Percentiles rank a stretch among this genome's conserved stretches.
Evolutionary conservation across 2,329 filamentous ascomycete genomes (phyloP).

Genomic region (Zasmidium citrigriseum): DNA sequence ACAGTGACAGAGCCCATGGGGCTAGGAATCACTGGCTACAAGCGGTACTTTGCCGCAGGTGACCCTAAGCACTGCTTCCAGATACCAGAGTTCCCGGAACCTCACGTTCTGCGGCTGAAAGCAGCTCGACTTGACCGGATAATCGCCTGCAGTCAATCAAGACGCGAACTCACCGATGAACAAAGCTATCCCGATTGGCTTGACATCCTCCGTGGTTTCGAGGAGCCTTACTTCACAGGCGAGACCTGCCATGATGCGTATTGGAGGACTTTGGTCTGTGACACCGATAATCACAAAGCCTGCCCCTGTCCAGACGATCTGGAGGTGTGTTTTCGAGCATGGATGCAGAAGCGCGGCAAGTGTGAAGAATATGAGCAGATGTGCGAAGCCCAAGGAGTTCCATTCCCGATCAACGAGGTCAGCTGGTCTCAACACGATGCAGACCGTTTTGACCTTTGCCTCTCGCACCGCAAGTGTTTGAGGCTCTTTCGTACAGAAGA

Average conservation of each 20-base stretch:
- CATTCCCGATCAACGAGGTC: too few species aligned
- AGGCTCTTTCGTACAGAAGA: background rate
- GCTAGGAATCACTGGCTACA: background rate
- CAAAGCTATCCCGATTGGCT: background rate
- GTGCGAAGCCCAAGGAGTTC: too few species aligned
- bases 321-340: background rate
- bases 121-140: background rate
- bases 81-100: background rate
- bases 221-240: background rate
- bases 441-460: background rate
- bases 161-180: background rate
- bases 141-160: background rate
- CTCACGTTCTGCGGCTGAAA: background rate
- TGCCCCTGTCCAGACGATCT: background rate
- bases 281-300: background rate
- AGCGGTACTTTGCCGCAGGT: background rate
- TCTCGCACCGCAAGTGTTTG: background rate
- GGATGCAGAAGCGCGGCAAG: background rate
- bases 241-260: background rate
- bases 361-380: too few species aligned
- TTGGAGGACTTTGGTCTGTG: slow-evolving; percentile 4
- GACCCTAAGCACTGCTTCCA: background rate
- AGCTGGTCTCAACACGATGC: background rate
- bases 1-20: background rate
- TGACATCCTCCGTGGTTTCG: background rate